phyloP scores from a whole-genome alignment of 2,329 filamentous ascomycete species.

The Ophiocordyceps robertsii region DNA sequence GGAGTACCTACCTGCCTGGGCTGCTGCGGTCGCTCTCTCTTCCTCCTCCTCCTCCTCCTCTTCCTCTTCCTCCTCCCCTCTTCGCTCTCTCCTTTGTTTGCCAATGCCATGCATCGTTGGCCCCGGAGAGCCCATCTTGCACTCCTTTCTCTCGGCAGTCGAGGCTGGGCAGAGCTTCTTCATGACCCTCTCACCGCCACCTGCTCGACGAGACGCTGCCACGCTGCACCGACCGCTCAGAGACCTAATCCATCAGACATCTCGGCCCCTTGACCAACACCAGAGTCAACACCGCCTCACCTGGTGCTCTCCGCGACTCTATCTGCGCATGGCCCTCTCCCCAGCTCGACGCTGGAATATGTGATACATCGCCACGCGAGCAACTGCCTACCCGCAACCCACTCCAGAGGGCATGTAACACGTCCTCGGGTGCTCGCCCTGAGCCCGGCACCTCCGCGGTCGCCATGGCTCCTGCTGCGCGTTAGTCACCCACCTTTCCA shows the following conservation, averaged over 20 bases:
- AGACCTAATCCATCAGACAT: too few relatives aligned
- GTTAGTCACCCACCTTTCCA: slow-evolving; percentile 9
- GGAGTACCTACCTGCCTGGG: background rate
- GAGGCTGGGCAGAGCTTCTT: background rate
- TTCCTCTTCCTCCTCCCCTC: too few relatives aligned
- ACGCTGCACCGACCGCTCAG: background rate
- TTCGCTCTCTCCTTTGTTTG: background rate
- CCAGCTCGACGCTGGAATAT: background rate
- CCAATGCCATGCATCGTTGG: background rate
- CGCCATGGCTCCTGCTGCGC: slow-evolving; percentile 14
- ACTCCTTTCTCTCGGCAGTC: background rate
- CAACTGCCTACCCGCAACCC: background rate
- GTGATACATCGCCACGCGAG: slow-evolving; percentile 2
- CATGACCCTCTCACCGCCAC: background rate
- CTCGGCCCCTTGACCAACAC: background rate
- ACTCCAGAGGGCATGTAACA: slow-evolving; percentile 5
- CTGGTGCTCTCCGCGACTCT: background rate
- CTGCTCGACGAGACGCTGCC: background rate
- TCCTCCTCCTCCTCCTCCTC: too few relatives aligned
- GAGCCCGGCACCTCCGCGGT: slow-evolving; percentile 6
- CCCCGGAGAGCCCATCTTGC: background rate
- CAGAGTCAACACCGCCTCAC: background rate
- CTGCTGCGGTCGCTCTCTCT: background rate
- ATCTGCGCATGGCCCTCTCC: background rate
- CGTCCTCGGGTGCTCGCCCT: background rate